Conservation (phyloP, 495 filamentous ascomycete species). For the Penicillium cataractarum region DNA sequence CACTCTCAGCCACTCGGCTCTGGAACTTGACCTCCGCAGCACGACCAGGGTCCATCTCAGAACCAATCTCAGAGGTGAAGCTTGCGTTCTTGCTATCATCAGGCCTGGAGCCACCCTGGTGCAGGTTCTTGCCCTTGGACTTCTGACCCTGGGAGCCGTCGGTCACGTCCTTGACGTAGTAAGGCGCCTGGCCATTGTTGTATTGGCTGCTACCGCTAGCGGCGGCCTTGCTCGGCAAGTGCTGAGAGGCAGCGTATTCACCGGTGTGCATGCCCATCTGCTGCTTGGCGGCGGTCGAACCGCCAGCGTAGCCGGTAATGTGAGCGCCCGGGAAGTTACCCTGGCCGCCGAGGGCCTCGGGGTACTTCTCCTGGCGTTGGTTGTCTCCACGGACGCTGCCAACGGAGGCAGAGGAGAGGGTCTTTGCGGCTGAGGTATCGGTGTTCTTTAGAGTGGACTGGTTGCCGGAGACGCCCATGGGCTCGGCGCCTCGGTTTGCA, state of each 20-base stretch:
- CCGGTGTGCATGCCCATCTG: conserved; percentile 33
- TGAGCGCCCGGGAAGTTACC: conserved; percentile 53
- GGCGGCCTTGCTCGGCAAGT: conserved; percentile 12
- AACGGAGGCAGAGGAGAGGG: conserved; percentile 53
- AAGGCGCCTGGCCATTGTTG: conserved; percentile 44
- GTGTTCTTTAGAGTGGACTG: conserved; percentile 60
- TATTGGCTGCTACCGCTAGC: conserved; percentile 38
- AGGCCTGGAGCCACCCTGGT: conserved; percentile 57
- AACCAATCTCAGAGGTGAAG: conserved; percentile 62
- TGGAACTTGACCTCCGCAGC: conserved; percentile 54
- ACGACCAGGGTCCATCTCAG: conserved; percentile 64
- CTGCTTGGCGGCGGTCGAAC: conserved; percentile 45
- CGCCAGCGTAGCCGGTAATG: conserved; percentile 47
- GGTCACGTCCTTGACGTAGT: conserved; percentile 46
- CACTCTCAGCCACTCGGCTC: conserved; percentile 43
- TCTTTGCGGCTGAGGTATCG: conserved; percentile 55
- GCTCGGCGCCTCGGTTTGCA: conserved; percentile 53
- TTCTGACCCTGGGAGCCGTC: conserved; percentile 39
- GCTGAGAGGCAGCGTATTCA: conserved; percentile 25
- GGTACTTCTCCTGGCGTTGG: conserved; percentile 50
- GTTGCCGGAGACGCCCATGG: conserved; percentile 48
- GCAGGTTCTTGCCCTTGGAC: conserved; percentile 60
- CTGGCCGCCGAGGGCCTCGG: conserved; percentile 53
- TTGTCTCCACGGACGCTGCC: conserved; percentile 52
- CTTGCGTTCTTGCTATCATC: conserved; percentile 57